Percentiles rank a stretch among this genome's conserved stretches.
Evolutionary conservation across 345 rosid species (phyloP).

Genomic region (Corymbia maculata): DNA sequence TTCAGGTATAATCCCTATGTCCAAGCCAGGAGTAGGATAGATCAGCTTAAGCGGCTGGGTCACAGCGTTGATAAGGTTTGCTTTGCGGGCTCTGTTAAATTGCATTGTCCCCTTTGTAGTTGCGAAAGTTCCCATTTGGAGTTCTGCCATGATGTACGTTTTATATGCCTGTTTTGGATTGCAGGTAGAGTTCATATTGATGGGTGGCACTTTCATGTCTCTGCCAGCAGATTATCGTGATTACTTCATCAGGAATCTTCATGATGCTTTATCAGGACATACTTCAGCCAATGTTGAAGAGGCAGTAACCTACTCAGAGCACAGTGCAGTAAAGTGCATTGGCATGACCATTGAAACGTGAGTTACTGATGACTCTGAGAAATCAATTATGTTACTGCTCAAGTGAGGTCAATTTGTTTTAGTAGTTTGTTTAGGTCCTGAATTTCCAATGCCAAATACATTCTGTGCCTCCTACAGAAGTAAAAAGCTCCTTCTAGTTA

Average conservation of each 20-base stretch:
- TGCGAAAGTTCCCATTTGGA: background rate
- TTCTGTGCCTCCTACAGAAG: background rate
- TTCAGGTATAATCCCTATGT: conserved; percentile 92
- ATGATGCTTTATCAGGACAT: conserved; percentile 95
- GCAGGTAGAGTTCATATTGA: conserved; percentile 96
- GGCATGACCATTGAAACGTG: conserved; percentile 99
- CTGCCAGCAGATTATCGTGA: conserved; percentile 93
- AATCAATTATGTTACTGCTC: background rate
- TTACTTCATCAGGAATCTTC: conserved; percentile 89
- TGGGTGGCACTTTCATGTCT: conserved; percentile 99
- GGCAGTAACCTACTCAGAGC: conserved; percentile 96
- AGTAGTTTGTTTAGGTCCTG: background rate
- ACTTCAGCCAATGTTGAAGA: conserved; percentile 93
- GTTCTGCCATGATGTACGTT: background rate
- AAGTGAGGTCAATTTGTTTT: background rate
- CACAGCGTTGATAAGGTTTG: conserved; percentile 96
- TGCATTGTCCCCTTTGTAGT: background rate
- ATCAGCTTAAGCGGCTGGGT: conserved; percentile 97
- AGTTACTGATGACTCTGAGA: conserved; percentile 9
- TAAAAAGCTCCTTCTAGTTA: background rate
- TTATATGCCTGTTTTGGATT: background rate
- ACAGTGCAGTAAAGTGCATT: conserved; percentile 85
- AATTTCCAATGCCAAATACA: background rate
- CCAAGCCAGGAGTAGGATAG: conserved; percentile 97
- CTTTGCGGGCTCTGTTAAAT: background rate